Conservation (phyloP, 345 rosid species). For the Fremontodendron californicum region DNA sequence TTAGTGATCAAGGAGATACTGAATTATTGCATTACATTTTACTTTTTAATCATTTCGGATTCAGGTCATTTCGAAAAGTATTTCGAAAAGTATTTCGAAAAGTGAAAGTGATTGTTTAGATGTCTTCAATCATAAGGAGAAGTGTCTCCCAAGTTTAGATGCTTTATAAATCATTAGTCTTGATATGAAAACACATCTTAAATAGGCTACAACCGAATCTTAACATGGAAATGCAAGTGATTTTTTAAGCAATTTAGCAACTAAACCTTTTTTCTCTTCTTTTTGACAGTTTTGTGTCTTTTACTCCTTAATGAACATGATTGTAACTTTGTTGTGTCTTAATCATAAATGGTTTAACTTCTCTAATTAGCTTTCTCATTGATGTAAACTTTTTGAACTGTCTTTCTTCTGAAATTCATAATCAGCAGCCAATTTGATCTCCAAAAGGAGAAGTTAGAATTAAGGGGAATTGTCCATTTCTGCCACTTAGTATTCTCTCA, state of each 20-base stretch:
- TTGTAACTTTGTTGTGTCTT: too few species aligned
- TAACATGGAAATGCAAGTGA: background rate
- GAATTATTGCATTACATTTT: too few species aligned
- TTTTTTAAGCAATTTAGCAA: background rate
- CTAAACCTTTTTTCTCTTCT: background rate
- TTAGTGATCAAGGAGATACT: background rate
- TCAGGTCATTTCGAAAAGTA: too few species aligned
- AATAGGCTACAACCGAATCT: background rate
- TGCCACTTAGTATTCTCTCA: background rate
- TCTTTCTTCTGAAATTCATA: too few species aligned
- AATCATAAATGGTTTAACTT: background rate
- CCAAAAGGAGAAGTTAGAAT: background rate
- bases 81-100: too few species aligned
- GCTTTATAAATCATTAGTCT: background rate
- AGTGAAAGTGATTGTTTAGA: too few species aligned
- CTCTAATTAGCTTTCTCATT: background rate
- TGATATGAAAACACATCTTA: background rate
- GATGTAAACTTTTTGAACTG: too few species aligned
- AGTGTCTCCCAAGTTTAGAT: background rate
- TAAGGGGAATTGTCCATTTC: background rate
- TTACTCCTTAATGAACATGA: too few species aligned
- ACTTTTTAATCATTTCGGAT: too few species aligned
- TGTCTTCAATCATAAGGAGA: too few species aligned
- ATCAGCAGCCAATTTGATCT: background rate
- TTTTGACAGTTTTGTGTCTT: too few species aligned